phyloP scores from a whole-genome alignment of 192 early-diverging fungal genomes.

The Mortierella hygrophila region DNA sequence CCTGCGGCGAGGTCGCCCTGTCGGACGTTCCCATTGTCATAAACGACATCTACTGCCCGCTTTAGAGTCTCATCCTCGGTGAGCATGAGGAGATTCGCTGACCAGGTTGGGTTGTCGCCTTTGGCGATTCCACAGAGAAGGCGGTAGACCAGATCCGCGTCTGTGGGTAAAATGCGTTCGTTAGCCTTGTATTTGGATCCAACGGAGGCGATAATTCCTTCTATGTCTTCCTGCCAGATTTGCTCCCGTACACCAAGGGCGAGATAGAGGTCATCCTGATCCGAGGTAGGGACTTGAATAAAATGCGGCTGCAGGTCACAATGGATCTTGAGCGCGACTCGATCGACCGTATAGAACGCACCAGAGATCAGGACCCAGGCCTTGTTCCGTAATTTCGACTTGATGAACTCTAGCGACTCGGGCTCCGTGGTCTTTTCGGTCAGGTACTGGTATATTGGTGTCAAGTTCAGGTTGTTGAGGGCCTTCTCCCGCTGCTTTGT shows the following conservation, averaged over 20 bases:
- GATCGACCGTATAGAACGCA: not conserved
- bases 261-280: constrained; percentile 6
- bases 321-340: constrained; percentile 12
- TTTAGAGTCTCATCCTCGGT: constrained; percentile 7
- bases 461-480: not conserved
- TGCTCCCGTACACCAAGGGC: constrained; percentile 25
- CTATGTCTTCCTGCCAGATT: constrained; percentile 7
- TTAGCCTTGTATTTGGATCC: not conserved
- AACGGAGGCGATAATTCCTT: not conserved
- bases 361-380: constrained; percentile 26
- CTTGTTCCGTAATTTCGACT: not conserved
- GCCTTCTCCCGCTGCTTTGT: not conserved
- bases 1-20: not conserved
- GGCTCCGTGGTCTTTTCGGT: not conserved
- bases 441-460: constrained; percentile 14
- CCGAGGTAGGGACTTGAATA: not conserved
- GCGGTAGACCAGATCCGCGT: constrained; percentile 15
- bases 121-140: not conserved
- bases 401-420: not conserved
- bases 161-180: not conserved
- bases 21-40: constrained; percentile 19
- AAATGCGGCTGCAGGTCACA: constrained; percentile 22
- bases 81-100: not conserved
- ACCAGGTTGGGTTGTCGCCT: not conserved
- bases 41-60: constrained; percentile 19